Evolutionary conservation across 192 early-diverging fungal species (phyloP).

Genomic region (Gorgonomyces haynaldii): DNA sequence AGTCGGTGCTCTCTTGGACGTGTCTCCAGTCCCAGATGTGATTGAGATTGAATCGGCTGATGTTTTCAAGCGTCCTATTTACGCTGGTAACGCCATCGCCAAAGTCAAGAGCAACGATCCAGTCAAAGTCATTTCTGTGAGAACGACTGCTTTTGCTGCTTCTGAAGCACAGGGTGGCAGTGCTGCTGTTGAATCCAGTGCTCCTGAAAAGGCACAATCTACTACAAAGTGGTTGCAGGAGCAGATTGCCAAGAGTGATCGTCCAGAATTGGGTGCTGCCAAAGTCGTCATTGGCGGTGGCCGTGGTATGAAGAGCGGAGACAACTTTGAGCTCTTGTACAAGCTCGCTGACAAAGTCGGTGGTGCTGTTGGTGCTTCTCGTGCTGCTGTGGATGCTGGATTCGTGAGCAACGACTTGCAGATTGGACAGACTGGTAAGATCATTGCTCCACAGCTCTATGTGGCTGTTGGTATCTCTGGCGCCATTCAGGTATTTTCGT

Average conservation of each 20-base stretch:
- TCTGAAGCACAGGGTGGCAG: constrained; percentile 45
- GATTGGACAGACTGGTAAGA: constrained; percentile 97
- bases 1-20: constrained; percentile 83
- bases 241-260: constrained; percentile 85
- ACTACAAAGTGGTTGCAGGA: constrained; percentile 76
- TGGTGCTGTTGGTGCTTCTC: constrained; percentile 90
- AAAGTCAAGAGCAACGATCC: constrained; percentile 82
- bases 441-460: constrained; percentile 93
- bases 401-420: constrained; percentile 94
- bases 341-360: constrained; percentile 88
- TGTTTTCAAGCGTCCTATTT: constrained; percentile 92
- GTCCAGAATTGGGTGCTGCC: constrained; percentile 80
- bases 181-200: constrained; percentile 58
- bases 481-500: constrained; percentile 55
- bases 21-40: constrained; percentile 84
- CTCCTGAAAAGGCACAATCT: constrained; percentile 41
- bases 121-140: constrained; percentile 82
- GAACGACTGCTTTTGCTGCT: constrained; percentile 76
- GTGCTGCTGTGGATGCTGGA: constrained; percentile 95
- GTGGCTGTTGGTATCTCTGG: constrained; percentile 93
- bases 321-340: constrained; percentile 87
- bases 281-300: constrained; percentile 88
- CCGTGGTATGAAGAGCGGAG: constrained; percentile 90
- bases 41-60: constrained; percentile 64
- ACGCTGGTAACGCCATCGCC: constrained; percentile 95